Percentiles rank a stretch among this genome's conserved stretches.
Evolutionary conservation across 169 alveolate genomes (phyloP).

Genomic region (Eimeria necatrix): DNA sequence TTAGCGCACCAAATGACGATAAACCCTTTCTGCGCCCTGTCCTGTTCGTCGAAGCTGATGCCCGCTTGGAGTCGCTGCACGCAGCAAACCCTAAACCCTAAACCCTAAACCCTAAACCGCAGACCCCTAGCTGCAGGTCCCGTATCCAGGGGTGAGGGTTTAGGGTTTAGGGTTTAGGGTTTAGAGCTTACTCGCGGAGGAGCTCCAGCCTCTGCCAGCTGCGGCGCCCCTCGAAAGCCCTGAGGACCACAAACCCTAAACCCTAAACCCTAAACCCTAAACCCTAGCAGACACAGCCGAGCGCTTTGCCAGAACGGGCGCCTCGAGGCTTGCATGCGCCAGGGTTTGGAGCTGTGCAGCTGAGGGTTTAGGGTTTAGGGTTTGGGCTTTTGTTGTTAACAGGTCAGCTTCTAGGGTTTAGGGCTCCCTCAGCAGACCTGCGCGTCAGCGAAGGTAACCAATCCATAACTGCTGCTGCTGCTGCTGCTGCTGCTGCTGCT

Average conservation of each 20-base stretch:
- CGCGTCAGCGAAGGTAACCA: background rate
- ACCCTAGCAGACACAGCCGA: background rate
- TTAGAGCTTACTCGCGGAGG: conserved; percentile 37
- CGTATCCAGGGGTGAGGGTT: background rate
- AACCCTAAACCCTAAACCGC: conserved; percentile 17
- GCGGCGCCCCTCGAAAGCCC: background rate
- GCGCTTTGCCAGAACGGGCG: background rate
- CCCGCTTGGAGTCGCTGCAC: conserved; percentile 56
- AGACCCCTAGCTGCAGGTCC: background rate
- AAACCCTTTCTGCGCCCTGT: conserved; percentile 52
- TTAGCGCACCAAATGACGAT: conserved; percentile 17
- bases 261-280: conserved; percentile 50
- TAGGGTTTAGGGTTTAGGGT: background rate
- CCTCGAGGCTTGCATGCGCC: background rate
- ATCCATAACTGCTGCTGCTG: conserved; percentile 39
- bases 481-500: conserved; percentile 39
- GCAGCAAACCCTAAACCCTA: conserved; percentile 30
- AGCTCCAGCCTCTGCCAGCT: background rate
- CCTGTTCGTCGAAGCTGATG: conserved; percentile 38
- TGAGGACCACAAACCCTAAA: conserved; percentile 10
- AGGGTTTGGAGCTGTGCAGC: background rate
- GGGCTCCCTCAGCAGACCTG: background rate
- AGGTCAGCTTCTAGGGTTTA: background rate
- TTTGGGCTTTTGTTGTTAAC: background rate
- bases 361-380: conserved; percentile 26